These are phyloP conservation scores for Trypanosoma lewisi DNA, from an alignment of 208 protist genomes.

Conservation along the genomic window DNA sequence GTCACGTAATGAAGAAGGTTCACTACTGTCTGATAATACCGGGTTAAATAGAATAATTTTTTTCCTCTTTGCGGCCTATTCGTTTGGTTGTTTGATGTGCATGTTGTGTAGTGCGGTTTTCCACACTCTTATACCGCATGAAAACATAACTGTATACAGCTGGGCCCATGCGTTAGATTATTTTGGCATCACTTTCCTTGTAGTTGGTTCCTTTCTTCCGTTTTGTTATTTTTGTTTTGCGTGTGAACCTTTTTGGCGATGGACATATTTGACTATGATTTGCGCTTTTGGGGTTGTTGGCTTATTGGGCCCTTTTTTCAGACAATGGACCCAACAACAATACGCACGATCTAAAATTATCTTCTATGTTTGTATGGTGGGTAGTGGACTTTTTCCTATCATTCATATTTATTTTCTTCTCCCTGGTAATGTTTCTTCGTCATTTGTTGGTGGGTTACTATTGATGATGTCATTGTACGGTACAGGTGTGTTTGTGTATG, in stretches of 20 bases:
- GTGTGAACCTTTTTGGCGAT: conserved; percentile 64
- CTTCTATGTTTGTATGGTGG: conserved; percentile 78
- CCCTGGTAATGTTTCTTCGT: conserved; percentile 30
- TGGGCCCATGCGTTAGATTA: conserved; percentile 78
- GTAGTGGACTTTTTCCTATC: conserved; percentile 62
- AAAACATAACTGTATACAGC: conserved; percentile 48
- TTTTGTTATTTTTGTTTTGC: conserved; percentile 80
- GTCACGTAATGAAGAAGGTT: background rate
- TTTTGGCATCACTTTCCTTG: conserved; percentile 82
- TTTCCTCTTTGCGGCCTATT: conserved; percentile 70
- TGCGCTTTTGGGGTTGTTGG: conserved; percentile 65
- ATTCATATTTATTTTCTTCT: conserved; percentile 60
- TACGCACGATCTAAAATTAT: conserved; percentile 57
- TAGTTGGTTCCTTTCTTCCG: conserved; percentile 80
- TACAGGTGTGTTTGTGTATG: conserved; percentile 79
- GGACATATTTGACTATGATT: conserved; percentile 74
- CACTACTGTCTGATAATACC: background rate
- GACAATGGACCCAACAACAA: conserved; percentile 60
- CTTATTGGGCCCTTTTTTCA: conserved; percentile 73
- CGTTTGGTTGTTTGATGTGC: conserved; percentile 69
- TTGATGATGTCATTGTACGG: conserved; percentile 73
- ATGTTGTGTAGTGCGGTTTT: conserved; percentile 74
- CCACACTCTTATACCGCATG: conserved; percentile 71
- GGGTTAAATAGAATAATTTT: conserved; percentile 25
- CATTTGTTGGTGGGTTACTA: conserved; percentile 53